A percentile compares a stretch with the other conserved stretches of the same genome.
Conservation (phyloP, 805 yeast genomes). For the Schwanniomyces pseudopolymorphus region DNA sequence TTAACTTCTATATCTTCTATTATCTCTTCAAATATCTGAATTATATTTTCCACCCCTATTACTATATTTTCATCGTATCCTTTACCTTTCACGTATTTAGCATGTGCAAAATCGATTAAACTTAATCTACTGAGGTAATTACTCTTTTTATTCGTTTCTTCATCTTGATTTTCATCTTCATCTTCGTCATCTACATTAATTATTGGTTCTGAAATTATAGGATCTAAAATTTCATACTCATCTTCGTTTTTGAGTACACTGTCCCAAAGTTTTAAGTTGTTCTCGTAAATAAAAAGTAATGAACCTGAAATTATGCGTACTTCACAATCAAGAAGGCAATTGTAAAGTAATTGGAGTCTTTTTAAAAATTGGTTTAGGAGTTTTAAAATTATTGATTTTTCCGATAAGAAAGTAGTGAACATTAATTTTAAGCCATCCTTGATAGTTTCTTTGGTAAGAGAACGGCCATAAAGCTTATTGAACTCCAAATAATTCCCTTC, state of each 20-base stretch:
- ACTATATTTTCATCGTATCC: constrained; percentile 74
- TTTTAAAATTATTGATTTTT: constrained; percentile 30
- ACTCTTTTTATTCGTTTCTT: constrained; percentile 21
- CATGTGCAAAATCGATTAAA: constrained; percentile 90
- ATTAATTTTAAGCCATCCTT: constrained; percentile 45
- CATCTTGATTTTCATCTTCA: constrained; percentile 18
- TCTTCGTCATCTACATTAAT: constrained; percentile 18
- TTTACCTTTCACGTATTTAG: constrained; percentile 57
- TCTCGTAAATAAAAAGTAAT: constrained; percentile 71
- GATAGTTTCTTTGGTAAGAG: constrained; percentile 45
- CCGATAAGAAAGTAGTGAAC: constrained; percentile 38
- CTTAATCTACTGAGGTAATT: constrained; percentile 56
- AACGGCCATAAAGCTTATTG: constrained; percentile 73
- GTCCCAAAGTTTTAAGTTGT: constrained; percentile 58
- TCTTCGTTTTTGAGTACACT: constrained; percentile 17
- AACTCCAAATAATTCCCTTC: constrained; percentile 47
- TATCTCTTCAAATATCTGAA: constrained; percentile 39
- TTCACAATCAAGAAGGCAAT: constrained; percentile 62
- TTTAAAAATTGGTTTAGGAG: constrained; percentile 48
- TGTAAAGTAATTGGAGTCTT: constrained; percentile 66
- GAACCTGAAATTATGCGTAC: constrained; percentile 71
- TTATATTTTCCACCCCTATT: constrained; percentile 65
- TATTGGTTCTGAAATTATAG: constrained; percentile 17
- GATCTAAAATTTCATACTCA: constrained; percentile 40
- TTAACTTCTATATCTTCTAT: constrained; percentile 5